Evolutionary conservation across 768 basidiomycete species (phyloP).

Genomic region (Pleurotus cornucopiae): DNA sequence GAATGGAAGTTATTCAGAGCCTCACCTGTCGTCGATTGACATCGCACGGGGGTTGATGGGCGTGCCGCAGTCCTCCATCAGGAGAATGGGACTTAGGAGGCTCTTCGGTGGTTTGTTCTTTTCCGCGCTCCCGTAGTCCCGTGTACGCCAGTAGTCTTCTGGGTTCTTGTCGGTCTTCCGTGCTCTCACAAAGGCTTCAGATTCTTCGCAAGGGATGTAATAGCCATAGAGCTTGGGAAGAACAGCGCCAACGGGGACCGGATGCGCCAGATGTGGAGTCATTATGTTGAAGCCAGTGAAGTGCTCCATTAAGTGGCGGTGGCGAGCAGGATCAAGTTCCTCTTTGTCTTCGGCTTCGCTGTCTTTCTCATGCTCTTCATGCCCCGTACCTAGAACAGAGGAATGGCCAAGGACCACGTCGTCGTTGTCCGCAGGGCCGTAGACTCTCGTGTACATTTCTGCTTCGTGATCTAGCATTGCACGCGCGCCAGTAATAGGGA

Average conservation of each 20-base stretch:
- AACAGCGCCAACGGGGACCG: slow-evolving; percentile 34
- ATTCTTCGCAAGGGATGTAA: slow-evolving; percentile 25
- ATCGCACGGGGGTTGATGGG: slow-evolving; percentile 24
- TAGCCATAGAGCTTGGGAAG: slow-evolving; percentile 51
- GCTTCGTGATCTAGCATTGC: slow-evolving; percentile 27
- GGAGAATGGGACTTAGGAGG: slow-evolving; percentile 33
- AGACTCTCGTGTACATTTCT: slow-evolving; percentile 24
- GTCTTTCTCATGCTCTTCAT: not conserved
- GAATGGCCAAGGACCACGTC: not conserved
- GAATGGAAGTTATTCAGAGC: not conserved
- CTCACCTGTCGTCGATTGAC: slow-evolving; percentile 13
- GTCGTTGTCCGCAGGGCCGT: not conserved
- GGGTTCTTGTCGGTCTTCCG: not conserved
- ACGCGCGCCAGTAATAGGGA: slow-evolving; percentile 19
- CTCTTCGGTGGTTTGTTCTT: slow-evolving; percentile 2
- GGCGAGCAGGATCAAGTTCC: slow-evolving; percentile 6
- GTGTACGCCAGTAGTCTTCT: not conserved
- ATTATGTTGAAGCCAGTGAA: slow-evolving; percentile 30
- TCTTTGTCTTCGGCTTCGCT: not conserved
- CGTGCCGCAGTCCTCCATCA: slow-evolving; percentile 44
- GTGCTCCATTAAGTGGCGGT: slow-evolving; percentile 26
- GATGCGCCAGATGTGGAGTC: slow-evolving; percentile 15
- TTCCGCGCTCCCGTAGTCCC: not conserved
- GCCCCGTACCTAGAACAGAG: not conserved
- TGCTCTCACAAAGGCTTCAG: not conserved